Base-by-base conservation (phyloP, 2,329 filamentous ascomycete species). In the Stachybotrys chartarum region DNA sequence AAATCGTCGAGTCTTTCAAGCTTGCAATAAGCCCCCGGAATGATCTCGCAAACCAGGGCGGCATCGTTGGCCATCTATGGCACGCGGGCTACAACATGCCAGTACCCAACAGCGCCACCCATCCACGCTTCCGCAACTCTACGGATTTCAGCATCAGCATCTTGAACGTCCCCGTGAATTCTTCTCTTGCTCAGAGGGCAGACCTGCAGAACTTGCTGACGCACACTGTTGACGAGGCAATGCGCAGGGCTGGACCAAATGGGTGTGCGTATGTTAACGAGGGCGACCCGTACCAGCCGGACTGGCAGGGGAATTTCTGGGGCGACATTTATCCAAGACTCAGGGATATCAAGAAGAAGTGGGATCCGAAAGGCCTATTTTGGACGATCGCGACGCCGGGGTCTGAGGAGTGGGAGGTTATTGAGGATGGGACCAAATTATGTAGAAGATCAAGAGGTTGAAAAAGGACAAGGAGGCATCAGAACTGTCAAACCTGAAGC, bases 231-330 rank as follows among this genome's bases (percentile, higher is more conserved):
- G 70, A 71, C 47, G 70, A 56, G 5, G 68, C 65, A 2, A 64
- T 78, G 51, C 64, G 68, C 44, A 62, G 69, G 7, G 75, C 64
- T 24, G 72, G 65, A 48, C 71, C 66, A 49, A 66, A 67, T 30
- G 71, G 72, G 1, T 70, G 72, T 24, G 69, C 72, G 7, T 79
- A 79, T 59, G 61, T 78, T 56, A 79, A 77, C 58, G 77, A 54
- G 66, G 71, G 66, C 6, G 68, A 74, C 49, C 62, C 66, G 2
- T 67, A 66, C 31, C 66, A 71, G 56, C 64, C 64, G 1, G 61
- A 75, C 54, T 76, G 67, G 64, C 64, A 74, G 56, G 56, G 68
- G 12, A 59, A 61, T 17, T 76, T 76, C 62, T 77, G 70, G 64
- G 75, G 74, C 11, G 60, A 56, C 8, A 69, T 72, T 53, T 76